A percentile compares a stretch with the other conserved stretches of the same genome.
phyloP scores from a whole-genome alignment of 1,284 basidiomycete genomes.

The Anthracocystis setariae region DNA sequence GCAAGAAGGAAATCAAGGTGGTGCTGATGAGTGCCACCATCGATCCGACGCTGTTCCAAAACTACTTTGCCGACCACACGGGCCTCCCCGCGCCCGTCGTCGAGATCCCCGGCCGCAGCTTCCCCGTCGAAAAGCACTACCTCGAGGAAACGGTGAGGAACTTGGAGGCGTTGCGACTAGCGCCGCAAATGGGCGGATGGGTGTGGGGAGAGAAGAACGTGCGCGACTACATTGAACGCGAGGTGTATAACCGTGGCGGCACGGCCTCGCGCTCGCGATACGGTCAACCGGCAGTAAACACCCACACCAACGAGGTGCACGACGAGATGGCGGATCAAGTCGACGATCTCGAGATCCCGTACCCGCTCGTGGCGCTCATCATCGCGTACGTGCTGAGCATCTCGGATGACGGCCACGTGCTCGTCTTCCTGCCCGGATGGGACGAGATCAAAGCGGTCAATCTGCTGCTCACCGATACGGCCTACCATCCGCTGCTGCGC shows the following conservation, averaged over 20 bases:
- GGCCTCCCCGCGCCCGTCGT: conserved; percentile 77
- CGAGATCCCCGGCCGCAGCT: conserved; percentile 90
- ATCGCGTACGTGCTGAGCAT: conserved; percentile 81
- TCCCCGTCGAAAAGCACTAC: conserved; percentile 84
- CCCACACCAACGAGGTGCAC: conserved; percentile 50
- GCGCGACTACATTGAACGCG: conserved; percentile 78
- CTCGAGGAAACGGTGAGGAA: conserved; percentile 79
- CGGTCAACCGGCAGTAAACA: conserved; percentile 25
- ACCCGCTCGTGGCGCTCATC: conserved; percentile 82
- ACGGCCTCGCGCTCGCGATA: conserved; percentile 9
- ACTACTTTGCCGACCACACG: conserved; percentile 78
- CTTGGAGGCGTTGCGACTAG: conserved; percentile 46
- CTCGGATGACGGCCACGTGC: conserved; percentile 85
- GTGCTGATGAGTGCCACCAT: conserved; percentile 96
- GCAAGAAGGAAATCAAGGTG: conserved; percentile 83
- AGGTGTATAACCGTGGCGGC: conserved; percentile 68
- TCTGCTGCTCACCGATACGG: conserved; percentile 73
- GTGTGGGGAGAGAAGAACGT: conserved; percentile 82
- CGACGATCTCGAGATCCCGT: conserved; percentile 84
- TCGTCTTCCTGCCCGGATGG: conserved; percentile 91
- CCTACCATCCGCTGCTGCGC: conserved; percentile 70
- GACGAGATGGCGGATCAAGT: conserved; percentile 67
- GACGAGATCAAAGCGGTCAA: conserved; percentile 89
- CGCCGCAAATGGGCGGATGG: conserved; percentile 72
- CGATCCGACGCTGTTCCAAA: conserved; percentile 86